Evolutionary conservation across 306 rosid genomes (phyloP).

Genomic region (Vigna trinervia): DNA sequence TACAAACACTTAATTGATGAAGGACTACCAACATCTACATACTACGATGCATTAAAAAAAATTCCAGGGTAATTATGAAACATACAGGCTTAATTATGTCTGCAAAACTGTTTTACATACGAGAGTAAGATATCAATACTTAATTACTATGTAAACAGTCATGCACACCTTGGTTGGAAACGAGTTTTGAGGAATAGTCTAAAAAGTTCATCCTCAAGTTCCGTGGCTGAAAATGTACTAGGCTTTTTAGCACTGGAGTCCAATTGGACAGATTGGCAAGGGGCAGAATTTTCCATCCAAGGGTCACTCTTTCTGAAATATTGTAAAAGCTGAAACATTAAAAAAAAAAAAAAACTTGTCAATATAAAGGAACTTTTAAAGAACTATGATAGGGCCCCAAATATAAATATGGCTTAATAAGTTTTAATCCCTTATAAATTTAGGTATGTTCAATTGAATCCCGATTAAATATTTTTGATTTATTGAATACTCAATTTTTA

Average conservation of each 20-base stretch:
- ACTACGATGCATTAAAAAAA: no score
- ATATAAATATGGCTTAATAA: no score
- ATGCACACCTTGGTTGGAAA: conserved; percentile 73
- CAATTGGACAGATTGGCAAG: conserved; percentile 27
- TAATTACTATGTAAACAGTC: conserved; percentile 9
- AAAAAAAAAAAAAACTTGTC: conserved; percentile 32
- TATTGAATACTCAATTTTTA: no score
- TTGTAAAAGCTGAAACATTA: conserved; percentile 67
- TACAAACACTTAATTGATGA: no score
- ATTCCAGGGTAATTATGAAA: no score
- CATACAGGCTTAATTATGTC: no score
- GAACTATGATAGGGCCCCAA: background rate
- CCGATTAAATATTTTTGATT: no score
- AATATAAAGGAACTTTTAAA: background rate
- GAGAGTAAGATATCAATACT: conserved; percentile 10
- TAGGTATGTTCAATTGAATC: no score
- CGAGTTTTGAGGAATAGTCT: conserved; percentile 59
- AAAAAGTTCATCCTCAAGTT: conserved; percentile 67
- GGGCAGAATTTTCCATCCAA: conserved; percentile 58
- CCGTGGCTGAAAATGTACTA: conserved; percentile 38
- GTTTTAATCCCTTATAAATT: no score
- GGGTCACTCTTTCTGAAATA: conserved; percentile 68
- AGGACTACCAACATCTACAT: no score
- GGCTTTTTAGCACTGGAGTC: conserved; percentile 44
- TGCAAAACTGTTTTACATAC: background rate